Conservation (phyloP, 2,329 filamentous ascomycete species). For the Fusarium anguioides region DNA sequence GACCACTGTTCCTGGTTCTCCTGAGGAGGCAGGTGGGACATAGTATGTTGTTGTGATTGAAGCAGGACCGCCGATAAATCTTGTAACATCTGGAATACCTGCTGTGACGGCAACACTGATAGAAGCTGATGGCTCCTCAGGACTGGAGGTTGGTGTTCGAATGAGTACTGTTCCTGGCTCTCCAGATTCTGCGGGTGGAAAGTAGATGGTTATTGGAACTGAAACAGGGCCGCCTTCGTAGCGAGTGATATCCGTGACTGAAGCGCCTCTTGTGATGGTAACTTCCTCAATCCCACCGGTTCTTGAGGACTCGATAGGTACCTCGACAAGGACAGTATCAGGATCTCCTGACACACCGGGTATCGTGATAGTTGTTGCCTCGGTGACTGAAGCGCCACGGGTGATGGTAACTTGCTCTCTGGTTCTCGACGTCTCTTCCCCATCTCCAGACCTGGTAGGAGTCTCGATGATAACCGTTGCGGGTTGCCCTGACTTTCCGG, state of each 20-base stretch:
- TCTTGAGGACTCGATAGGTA: neutral
- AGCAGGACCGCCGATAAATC: neutral
- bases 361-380: too few relatives aligned
- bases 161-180: slow-evolving; percentile 2
- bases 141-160: neutral
- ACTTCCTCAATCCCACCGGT: neutral
- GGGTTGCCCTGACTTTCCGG: neutral
- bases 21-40: neutral
- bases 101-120: neutral
- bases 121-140: neutral
- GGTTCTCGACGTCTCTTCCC: too few relatives aligned
- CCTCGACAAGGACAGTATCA: slow-evolving; percentile 3
- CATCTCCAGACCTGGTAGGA: neutral
- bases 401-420: neutral
- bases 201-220: neutral
- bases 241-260: neutral
- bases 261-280: neutral
- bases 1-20: neutral
- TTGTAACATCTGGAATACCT: neutral
- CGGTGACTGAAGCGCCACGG: neutral
- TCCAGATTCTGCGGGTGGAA: neutral
- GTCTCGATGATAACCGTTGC: slow-evolving; percentile 13
- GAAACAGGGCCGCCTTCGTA: neutral
- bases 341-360: neutral
- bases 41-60: slow-evolving; percentile 4